Conservation (phyloP, 1,139 yeast species). For the Insectozyma bohioensis region DNA sequence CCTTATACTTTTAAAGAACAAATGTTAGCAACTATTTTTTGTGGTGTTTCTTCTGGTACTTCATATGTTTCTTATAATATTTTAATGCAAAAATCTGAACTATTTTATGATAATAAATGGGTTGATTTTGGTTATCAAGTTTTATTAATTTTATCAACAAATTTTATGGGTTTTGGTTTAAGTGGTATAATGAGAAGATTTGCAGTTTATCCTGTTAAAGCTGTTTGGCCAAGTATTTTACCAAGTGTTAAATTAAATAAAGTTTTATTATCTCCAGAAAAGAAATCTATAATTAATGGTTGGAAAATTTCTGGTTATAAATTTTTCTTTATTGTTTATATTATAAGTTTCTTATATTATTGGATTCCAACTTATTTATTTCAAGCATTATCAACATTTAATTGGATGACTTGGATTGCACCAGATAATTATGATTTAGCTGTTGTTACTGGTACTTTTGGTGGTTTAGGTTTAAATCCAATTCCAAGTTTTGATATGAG, state of each 20-base stretch:
- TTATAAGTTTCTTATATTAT: conserved; percentile 28
- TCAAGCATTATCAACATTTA: conserved; percentile 33
- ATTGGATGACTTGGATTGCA: conserved; percentile 40
- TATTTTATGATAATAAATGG: conserved; percentile 35
- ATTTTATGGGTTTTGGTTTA: conserved; percentile 61
- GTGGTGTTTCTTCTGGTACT: conserved; percentile 22
- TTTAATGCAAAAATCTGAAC: conserved; percentile 21
- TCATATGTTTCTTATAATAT: conserved; percentile 22
- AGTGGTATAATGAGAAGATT: conserved; percentile 60
- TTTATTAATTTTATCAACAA: conserved; percentile 50
- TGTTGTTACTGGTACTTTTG: conserved; percentile 50
- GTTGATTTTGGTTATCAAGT: conserved; percentile 49
- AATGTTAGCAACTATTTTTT: conserved; percentile 25
- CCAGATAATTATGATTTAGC: conserved; percentile 42
- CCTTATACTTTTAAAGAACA: conserved; percentile 29
- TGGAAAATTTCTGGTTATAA: conserved; percentile 34
- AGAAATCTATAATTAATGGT: conserved; percentile 38
- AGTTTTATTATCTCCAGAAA: conserved; percentile 46
- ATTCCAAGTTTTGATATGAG: conserved; percentile 55
- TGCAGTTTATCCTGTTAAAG: conserved; percentile 54
- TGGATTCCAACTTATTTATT: conserved; percentile 38
- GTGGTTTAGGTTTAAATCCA: conserved; percentile 64
- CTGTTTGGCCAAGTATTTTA: conserved; percentile 57
- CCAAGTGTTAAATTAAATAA: conserved; percentile 57
- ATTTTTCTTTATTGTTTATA: conserved; percentile 27